Base-by-base conservation (phyloP, 1,139 yeast species). In the Kodamaea alishanica region DNA sequence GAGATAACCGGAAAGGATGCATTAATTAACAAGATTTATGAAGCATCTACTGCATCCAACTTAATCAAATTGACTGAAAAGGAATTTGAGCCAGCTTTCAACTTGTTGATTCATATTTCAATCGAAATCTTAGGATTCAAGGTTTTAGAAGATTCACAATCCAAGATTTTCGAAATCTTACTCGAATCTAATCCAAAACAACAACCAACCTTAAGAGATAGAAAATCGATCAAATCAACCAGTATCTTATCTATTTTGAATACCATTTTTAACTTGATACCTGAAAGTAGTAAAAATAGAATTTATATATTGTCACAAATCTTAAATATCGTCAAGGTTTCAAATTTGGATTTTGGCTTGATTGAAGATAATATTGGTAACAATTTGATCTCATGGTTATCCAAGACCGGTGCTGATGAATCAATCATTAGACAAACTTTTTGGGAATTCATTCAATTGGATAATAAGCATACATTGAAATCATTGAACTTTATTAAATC, bases 51-150 rank as follows among this genome's bases (percentile, higher is more conserved):
- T 20, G 38, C 38, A 23, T 56, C 57, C 22, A 55, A 46, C 27
- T 61, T 71, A 45, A 49, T 58, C 37, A 60, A 63, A 48, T 63
- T 71, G 48, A 57, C 66, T 32, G 75, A 70, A 48, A 67, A 63
- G 48, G 77, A 70, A 44, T 70, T 70, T 43, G 76, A 70, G 51
- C 70, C 76, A 10, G 58, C 74, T 12, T 66, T 70, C 56, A 68
- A 71, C 51, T 63, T 72, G 51, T 58, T 68, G 44, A 54, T 67
- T 34, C 64, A 69, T 51, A 58, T 71, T 36, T 57, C 67, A 40
- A 50, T 54, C 24, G 60, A 64, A 45, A 59, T 67, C 37, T 56
- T 63, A 44, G 60, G 56, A 10, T 47, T 60, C 28, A 46, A 49
- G 25, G 61, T 61, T 22, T 61, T 67, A 43, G 56, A 54, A 34